These are phyloP conservation scores for Russula brevipes DNA, from an alignment of 768 basidiomycete species.

Conservation along the genomic window DNA sequence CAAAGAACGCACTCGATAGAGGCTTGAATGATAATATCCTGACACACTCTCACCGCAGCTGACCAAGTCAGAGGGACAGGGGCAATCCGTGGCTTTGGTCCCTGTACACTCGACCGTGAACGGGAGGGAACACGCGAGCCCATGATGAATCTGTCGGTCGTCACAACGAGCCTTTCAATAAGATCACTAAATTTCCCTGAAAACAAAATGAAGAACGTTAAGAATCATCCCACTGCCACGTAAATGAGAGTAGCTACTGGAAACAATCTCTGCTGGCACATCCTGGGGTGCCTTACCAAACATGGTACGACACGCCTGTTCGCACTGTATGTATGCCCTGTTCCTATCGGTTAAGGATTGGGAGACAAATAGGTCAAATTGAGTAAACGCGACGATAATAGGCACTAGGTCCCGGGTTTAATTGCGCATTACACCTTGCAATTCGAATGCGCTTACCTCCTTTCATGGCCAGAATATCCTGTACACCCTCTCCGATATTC, in stretches of 20 bases:
- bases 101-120: background rate
- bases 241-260: background rate
- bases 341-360: background rate
- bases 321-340: background rate
- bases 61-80: slow-evolving; percentile 5
- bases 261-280: background rate
- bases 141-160: background rate
- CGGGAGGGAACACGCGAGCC: background rate
- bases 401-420: background rate
- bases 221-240: background rate
- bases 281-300: background rate
- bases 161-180: background rate
- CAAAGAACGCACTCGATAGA: slow-evolving; percentile 3
- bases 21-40: background rate
- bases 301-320: background rate
- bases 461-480: background rate
- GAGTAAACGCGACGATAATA: background rate
- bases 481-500: background rate
- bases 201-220: background rate
- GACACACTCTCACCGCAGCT: background rate
- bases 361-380: background rate
- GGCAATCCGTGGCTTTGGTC: background rate
- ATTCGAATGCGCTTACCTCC: background rate
- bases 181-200: background rate
- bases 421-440: background rate